A percentile compares a stretch with the other conserved stretches of the same genome.
These are phyloP conservation scores for Castanospermum australe DNA, from an alignment of 306 rosid genomes.

Conservation along the genomic window DNA sequence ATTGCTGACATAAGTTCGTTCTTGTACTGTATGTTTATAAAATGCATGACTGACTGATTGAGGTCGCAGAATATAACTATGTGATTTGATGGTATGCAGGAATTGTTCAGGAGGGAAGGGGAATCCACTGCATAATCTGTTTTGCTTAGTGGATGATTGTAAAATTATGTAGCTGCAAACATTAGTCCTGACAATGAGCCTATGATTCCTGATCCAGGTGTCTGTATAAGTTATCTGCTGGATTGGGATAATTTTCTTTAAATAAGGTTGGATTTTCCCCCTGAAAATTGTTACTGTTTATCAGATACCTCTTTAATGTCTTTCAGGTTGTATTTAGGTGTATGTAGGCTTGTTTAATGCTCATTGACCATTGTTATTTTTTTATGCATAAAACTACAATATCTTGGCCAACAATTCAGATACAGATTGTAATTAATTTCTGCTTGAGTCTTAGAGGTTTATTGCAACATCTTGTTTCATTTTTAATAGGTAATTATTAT, in stretches of 20 bases:
- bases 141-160: constrained; percentile 18
- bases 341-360: constrained; percentile 21
- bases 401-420: neutral
- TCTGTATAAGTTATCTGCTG: constrained; percentile 24
- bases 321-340: neutral
- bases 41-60: constrained; percentile 6
- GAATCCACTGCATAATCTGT: constrained; percentile 38
- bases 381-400: constrained; percentile 6
- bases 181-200: constrained; percentile 7
- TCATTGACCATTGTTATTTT: neutral
- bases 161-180: constrained; percentile 25
- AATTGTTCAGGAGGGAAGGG: constrained; percentile 40
- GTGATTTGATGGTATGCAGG: constrained; percentile 32
- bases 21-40: neutral
- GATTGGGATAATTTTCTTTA: neutral
- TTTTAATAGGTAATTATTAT: neutral
- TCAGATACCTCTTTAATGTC: neutral
- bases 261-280: constrained; percentile 17
- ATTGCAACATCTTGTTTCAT: neutral
- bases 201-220: constrained; percentile 20
- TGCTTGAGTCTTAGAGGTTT: neutral
- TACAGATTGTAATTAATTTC: constrained; percentile 13
- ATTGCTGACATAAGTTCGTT: neutral
- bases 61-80: constrained; percentile 17
- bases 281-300: neutral